Percentiles rank a stretch among this genome's conserved stretches.
These are phyloP conservation scores for Patellifolia procumbens DNA, from an alignment of 179 eudicot species.

Conservation along the genomic window DNA sequence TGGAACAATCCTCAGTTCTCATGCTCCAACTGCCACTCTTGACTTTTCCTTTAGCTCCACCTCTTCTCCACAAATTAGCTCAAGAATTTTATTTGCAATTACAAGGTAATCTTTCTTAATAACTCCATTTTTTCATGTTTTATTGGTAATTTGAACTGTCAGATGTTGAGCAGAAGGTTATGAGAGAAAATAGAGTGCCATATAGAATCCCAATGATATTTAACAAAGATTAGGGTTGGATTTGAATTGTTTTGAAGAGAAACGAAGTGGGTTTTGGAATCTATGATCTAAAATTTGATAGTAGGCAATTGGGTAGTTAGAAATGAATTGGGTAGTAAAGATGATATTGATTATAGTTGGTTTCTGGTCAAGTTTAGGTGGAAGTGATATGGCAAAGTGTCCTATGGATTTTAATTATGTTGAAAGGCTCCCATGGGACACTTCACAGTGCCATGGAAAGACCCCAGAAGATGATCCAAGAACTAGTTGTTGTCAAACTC, in stretches of 20 bases:
- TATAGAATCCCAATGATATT: no score
- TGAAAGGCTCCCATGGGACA: constrained; percentile 46
- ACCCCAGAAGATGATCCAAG: not conserved
- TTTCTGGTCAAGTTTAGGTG: not conserved
- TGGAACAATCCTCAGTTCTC: not conserved
- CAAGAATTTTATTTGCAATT: not conserved
- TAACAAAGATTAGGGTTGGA: not conserved
- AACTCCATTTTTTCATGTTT: not conserved
- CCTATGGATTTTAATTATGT: constrained; percentile 59
- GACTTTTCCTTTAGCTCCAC: not conserved
- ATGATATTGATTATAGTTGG: constrained; percentile 27
- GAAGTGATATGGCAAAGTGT: constrained; percentile 31
- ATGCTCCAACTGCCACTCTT: not conserved
- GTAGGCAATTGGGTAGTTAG: not conserved
- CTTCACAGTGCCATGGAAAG: constrained; percentile 37
- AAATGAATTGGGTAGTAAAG: constrained; percentile 25
- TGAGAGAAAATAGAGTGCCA: not conserved
- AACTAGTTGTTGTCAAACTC: constrained; percentile 56
- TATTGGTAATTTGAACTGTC: not conserved
- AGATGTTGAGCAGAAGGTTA: not conserved
- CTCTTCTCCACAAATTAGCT: not conserved
- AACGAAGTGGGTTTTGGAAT: constrained; percentile 9
- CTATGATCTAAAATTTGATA: not conserved
- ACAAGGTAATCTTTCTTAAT: not conserved
- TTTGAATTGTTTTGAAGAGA: not conserved